Base-by-base conservation (phyloP, 352 stramenopile genomes). In the Globisporangium parvum region DNA sequence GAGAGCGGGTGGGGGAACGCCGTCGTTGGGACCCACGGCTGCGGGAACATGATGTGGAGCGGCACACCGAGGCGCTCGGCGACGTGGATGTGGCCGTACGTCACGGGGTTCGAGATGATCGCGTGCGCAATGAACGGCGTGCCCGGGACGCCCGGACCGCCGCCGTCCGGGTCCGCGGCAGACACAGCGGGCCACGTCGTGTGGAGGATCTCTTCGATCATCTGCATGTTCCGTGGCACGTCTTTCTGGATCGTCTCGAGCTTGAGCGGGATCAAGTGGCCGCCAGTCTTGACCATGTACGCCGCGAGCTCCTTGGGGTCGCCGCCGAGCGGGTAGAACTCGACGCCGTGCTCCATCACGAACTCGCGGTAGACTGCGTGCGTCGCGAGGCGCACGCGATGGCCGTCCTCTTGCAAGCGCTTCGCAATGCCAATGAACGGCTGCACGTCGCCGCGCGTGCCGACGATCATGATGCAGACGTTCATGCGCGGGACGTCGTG, bases 71-170 rank as follows among this genome's bases (percentile, higher is more conserved):
- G 77, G 6, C 84, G 77, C 63, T 98, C 93, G 0, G 90, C 92
- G 6, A 97, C 91, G 67, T 98, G 91, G 47, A 97, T 87, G 66
- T 98, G 91, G 12, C 88, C 91, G 47, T 97, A 96, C 23, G 80
- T 88, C 3, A 96, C 88, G 2, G 93, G 92, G 53, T 98, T 98
- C n/a, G 88, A 89, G 67, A 98, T 98, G 33, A 98, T 96, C 2
- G 88, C 90, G 53, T 97, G 74, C 1, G 91, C 90, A 46, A 69
- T 77, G 59, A 97, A 97, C 0, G 84, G 70, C 44, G 67, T 62
- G n/a, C 70, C 72, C 24, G 52, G 68, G 15, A 78, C 53, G 0
- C 75, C 75, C 2, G 62, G 63, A 3, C 77, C 74, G 41, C 68
- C 60, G 21, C 73, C 82, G 24, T 96, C 71, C 0, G 91, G 88